phyloP scores from a whole-genome alignment of 768 basidiomycete species.

The Phaeolepiota aurea region DNA sequence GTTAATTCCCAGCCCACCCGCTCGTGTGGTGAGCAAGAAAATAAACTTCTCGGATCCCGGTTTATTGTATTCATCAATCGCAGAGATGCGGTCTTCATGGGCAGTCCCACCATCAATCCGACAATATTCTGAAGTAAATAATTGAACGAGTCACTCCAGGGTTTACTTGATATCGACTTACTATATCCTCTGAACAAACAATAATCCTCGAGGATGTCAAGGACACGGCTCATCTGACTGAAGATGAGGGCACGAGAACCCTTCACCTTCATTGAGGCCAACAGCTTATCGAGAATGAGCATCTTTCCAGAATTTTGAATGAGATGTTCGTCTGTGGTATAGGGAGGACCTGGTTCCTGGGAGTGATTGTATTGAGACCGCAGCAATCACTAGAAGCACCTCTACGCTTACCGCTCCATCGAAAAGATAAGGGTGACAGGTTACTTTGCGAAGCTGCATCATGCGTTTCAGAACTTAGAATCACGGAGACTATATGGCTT shows the following conservation, averaged over 20 bases:
- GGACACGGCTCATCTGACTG: slow-evolving; percentile 98
- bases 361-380: background rate
- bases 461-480: too few species aligned
- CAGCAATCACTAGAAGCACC: slow-evolving; percentile 3
- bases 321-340: slow-evolving; percentile 96
- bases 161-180: slow-evolving; percentile 32
- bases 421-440: slow-evolving; percentile 87
- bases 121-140: slow-evolving; percentile 58
- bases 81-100: slow-evolving; percentile 90
- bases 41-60: slow-evolving; percentile 93
- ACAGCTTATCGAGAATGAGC: slow-evolving; percentile 92
- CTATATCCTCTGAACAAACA: slow-evolving; percentile 87
- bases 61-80: slow-evolving; percentile 97
- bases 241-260: slow-evolving; percentile 96
- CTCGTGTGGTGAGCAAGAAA: slow-evolving; percentile 92
- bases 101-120: slow-evolving; percentile 94
- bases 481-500: too few species aligned
- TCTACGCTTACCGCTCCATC: slow-evolving; percentile 68
- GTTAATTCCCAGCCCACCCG: slow-evolving; percentile 96
- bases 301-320: slow-evolving; percentile 94
- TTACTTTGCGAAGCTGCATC: slow-evolving; percentile 73
- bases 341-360: slow-evolving; percentile 97
- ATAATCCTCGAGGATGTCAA: slow-evolving; percentile 97
- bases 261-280: slow-evolving; percentile 79
- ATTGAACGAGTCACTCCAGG: too few species aligned